Conservation (phyloP, 768 basidiomycete species). For the Trametes cingulata region DNA sequence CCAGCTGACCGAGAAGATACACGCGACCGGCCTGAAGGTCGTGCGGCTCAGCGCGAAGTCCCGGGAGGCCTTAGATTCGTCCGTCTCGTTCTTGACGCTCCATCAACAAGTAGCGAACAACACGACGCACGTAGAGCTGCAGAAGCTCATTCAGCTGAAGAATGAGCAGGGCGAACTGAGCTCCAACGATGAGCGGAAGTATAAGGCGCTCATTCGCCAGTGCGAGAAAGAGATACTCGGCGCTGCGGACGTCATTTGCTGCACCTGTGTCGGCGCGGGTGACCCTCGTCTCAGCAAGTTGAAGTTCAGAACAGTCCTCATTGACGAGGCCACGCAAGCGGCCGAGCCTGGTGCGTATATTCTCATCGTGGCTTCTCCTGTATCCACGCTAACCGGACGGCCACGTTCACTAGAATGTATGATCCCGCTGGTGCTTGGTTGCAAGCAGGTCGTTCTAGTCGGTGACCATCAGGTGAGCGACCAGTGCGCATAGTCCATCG, state of each 20-base stretch:
- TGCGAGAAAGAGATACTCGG: slow-evolving; percentile 97
- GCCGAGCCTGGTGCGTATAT: slow-evolving; percentile 81
- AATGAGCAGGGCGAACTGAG: slow-evolving; percentile 97
- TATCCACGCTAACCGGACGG: not conserved
- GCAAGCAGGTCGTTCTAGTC: slow-evolving; percentile 97
- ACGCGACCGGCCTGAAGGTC: slow-evolving; percentile 97
- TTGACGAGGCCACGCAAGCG: slow-evolving; percentile 98
- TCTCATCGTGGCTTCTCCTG: not conserved
- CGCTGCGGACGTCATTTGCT: slow-evolving; percentile 97
- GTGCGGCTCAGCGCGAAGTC: slow-evolving; percentile 98
- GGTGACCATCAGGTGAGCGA: slow-evolving; percentile 78
- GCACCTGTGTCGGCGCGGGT: slow-evolving; percentile 96
- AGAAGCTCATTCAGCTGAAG: slow-evolving; percentile 97
- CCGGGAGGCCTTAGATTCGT: slow-evolving; percentile 96
- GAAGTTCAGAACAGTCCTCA: slow-evolving; percentile 97
- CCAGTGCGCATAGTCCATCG: slow-evolving; percentile 1
- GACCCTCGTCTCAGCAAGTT: slow-evolving; percentile 95
- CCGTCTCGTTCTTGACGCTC: slow-evolving; percentile 88
- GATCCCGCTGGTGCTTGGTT: slow-evolving; percentile 97
- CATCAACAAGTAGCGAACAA: slow-evolving; percentile 98
- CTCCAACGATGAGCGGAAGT: slow-evolving; percentile 95
- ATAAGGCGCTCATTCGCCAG: slow-evolving; percentile 91
- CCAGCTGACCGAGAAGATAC: slow-evolving; percentile 98
- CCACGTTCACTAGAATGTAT: slow-evolving; percentile 77
- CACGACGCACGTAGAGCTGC: slow-evolving; percentile 93